phyloP scores from a whole-genome alignment of 2,329 filamentous ascomycete genomes.

The Fusarium sarcochroum region DNA sequence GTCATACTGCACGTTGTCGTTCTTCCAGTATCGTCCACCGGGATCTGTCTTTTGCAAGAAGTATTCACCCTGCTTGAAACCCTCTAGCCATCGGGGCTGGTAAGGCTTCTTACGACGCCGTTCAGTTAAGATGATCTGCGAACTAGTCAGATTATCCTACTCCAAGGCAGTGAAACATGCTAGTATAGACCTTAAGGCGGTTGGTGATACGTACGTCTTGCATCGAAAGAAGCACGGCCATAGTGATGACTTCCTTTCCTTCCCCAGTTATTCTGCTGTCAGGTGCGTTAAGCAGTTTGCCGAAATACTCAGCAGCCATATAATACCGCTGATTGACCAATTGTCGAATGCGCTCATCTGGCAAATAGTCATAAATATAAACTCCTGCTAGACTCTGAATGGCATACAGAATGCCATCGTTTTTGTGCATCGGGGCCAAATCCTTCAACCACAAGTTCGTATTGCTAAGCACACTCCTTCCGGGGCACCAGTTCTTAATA shows the following conservation, averaged over 20 bases:
- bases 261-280: constrained; percentile 33
- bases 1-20: constrained; percentile 52
- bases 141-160: not conserved
- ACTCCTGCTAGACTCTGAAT: constrained; percentile 57
- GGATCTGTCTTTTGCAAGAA: constrained; percentile 54
- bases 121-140: constrained; percentile 55
- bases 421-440: constrained; percentile 55
- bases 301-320: constrained; percentile 49
- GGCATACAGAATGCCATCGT: constrained; percentile 52
- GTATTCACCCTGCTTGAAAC: constrained; percentile 53
- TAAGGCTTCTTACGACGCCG: constrained; percentile 51
- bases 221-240: constrained; percentile 55
- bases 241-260: constrained; percentile 54
- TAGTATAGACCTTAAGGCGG: too few relatives aligned
- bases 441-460: constrained; percentile 58
- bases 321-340: constrained; percentile 52
- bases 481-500: constrained; percentile 56
- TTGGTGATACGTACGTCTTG: constrained; percentile 54
- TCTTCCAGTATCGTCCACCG: constrained; percentile 54
- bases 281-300: constrained; percentile 45
- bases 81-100: constrained; percentile 55
- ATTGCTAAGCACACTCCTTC: constrained; percentile 53
- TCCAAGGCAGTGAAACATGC: too few relatives aligned
- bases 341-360: constrained; percentile 47
- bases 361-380: constrained; percentile 58